A percentile compares a stretch with the other conserved stretches of the same genome.
Evolutionary conservation across 2,329 filamentous ascomycete genomes (phyloP).

Genomic region (Fusarium sororula): DNA sequence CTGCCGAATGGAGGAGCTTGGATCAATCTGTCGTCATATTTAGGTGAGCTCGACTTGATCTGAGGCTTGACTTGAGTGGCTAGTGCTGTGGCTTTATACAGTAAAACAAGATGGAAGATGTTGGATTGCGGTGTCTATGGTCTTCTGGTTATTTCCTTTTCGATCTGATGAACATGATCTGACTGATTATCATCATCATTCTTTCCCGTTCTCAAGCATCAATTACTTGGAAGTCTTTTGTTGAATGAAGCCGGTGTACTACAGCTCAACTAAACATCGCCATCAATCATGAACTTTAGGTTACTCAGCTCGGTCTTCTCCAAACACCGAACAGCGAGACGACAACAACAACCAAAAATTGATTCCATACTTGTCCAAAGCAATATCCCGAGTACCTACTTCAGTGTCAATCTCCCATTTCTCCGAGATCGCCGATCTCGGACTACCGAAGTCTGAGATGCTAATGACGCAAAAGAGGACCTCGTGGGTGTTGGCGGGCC

Average conservation of each 20-base stretch:
- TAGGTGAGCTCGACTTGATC: background rate
- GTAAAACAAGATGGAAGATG: background rate
- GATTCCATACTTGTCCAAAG: background rate
- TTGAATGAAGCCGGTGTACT: no score
- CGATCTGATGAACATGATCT: background rate
- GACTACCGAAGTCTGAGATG: background rate
- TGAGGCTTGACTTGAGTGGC: slow-evolving; percentile 4
- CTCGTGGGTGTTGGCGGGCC: background rate
- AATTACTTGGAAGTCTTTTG: no score
- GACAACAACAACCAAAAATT: background rate
- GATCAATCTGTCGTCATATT: background rate
- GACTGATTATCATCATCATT: rapidly evolving
- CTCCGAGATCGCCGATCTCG: slow-evolving; percentile 30
- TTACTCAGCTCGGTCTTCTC: slow-evolving; percentile 4
- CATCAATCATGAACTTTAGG: slow-evolving; percentile 8
- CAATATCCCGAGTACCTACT: background rate
- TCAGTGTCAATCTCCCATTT: background rate
- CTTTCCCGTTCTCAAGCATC: no score
- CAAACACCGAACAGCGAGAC: slow-evolving; percentile 11
- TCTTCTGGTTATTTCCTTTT: background rate
- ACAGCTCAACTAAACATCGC: background rate
- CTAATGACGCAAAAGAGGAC: slow-evolving; percentile 1
- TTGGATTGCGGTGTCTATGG: background rate
- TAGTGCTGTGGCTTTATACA: background rate
- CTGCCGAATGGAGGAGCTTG: slow-evolving; percentile 38